Base-by-base conservation (phyloP, 2,329 filamentous ascomycete genomes). In the Eurotiales sp. region DNA sequence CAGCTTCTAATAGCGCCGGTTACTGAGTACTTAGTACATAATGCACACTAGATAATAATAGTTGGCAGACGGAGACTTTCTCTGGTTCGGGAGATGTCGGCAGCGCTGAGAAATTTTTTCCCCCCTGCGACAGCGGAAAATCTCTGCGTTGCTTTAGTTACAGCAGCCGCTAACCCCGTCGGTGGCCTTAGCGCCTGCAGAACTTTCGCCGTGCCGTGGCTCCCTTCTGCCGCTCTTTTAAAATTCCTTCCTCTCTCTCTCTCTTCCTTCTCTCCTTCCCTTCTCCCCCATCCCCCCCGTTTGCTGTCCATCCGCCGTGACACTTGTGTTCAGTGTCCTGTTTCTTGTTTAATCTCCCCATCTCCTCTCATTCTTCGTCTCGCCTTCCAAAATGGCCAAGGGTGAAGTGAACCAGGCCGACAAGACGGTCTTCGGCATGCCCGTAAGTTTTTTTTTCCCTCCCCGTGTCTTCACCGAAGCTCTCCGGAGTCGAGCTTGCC, bases 381-480 rank as follows among this genome's bases (percentile, higher is more conserved):
- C 69, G 64, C 34, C 65, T 62, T 68, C 67, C 69, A 73, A 61
- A 62, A 76, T 76, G 72, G 64, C 69, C 56, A 66, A 73, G 55
- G 73, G 72, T 64, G 74, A 76, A 17, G 73, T 74, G 62, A 65
- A 63, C 60, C 77, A 80, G 68, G 61, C 58, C 56, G 74, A 79
- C 22, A 80, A 81, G 76, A 72, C 73, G 66, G 68, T 80, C 62
- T 66, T 81, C 67, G 80, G 78, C 64, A 71, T 75, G 68, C 72
- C 72, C 62, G 72, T 74, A 70, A 72, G 72, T 72, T 49, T 50
- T 44, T 54, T 55, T 42, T 47, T 44, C 50, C 45, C 29, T 44
- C 46, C 51, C n/a, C n/a, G n/a, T n/a, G n/a, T n/a, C n/a, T n/a
- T 43, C 56, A 43, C 43, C 37, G 27, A 19, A 21, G 34, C 41